These are phyloP conservation scores for Septoria petroselini DNA, from an alignment of 2,329 filamentous ascomycete species.

Conservation along the genomic window DNA sequence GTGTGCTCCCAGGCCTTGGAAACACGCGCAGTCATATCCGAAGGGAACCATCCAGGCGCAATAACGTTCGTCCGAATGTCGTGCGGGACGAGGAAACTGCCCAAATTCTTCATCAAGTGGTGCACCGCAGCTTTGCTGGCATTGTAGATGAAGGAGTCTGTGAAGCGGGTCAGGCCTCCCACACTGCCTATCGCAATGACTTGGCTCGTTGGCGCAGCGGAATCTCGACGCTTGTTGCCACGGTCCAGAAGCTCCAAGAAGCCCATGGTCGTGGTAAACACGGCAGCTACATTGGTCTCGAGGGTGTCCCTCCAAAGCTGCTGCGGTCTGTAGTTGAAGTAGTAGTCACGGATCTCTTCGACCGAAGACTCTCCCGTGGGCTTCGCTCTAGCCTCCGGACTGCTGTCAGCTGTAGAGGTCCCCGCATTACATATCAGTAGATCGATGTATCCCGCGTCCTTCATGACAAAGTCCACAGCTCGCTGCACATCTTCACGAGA, in stretches of 20 bases:
- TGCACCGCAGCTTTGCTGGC: constrained; percentile 46
- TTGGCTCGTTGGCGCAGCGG: constrained; percentile 44
- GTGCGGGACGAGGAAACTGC: constrained; percentile 43
- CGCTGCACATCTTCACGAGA: constrained; percentile 42
- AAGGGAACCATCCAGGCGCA: constrained; percentile 45
- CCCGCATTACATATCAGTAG: constrained; percentile 54
- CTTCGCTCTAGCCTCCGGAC: constrained; percentile 42
- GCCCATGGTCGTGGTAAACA: constrained; percentile 45
- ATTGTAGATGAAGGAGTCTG: constrained; percentile 39
- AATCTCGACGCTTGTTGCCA: constrained; percentile 43
- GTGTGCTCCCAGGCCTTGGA: constrained; percentile 38
- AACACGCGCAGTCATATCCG: constrained; percentile 45
- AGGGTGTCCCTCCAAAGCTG: constrained; percentile 45
- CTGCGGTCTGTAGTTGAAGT: constrained; percentile 44
- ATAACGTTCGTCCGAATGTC: constrained; percentile 49
- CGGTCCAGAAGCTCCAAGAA: constrained; percentile 48
- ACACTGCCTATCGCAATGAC: constrained; percentile 47
- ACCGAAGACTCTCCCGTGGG: constrained; percentile 34
- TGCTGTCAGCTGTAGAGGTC: constrained; percentile 31
- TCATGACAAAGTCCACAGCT: constrained; percentile 44
- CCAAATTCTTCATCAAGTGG: constrained; percentile 47
- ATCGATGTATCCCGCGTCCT: constrained; percentile 49
- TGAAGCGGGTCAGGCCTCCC: constrained; percentile 39
- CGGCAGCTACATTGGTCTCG: constrained; percentile 46
- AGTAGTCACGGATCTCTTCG: constrained; percentile 37